These are phyloP conservation scores for Elsinoe necatrix DNA, from an alignment of 2,329 filamentous ascomycete genomes.

Conservation along the genomic window DNA sequence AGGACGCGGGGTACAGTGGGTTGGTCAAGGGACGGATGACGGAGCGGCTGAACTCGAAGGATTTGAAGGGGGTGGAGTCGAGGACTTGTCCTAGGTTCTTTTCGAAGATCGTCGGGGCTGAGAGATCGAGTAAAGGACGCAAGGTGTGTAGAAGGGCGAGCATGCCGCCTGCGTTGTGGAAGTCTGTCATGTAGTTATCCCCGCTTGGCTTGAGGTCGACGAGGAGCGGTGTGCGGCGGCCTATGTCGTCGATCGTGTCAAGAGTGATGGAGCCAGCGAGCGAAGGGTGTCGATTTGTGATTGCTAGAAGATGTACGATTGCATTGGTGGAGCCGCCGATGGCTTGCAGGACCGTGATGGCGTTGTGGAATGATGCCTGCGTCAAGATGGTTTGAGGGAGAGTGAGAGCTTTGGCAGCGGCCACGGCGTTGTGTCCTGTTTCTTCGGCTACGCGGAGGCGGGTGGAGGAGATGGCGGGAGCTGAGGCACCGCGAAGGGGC, in stretches of 20 bases:
- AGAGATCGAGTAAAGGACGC: constrained; percentile 38
- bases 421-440: constrained; percentile 43
- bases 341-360: constrained; percentile 38
- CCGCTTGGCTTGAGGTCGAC: constrained; percentile 47
- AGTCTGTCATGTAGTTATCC: constrained; percentile 46
- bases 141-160: constrained; percentile 40
- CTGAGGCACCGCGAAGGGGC: constrained; percentile 44
- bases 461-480: constrained; percentile 46
- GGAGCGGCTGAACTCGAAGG: constrained; percentile 34
- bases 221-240: constrained; percentile 39
- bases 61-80: constrained; percentile 35
- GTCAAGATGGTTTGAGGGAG: constrained; percentile 39
- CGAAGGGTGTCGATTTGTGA: constrained; percentile 43
- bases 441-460: constrained; percentile 47
- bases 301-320: constrained; percentile 38
- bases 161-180: constrained; percentile 47
- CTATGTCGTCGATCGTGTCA: constrained; percentile 41
- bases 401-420: constrained; percentile 31
- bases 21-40: constrained; percentile 39
- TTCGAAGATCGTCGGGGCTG: constrained; percentile 40
- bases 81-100: constrained; percentile 41
- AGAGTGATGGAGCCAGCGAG: constrained; percentile 39
- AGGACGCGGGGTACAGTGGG: constrained; percentile 39
- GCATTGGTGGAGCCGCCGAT: constrained; percentile 40
- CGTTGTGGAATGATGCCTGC: constrained; percentile 42